These are phyloP conservation scores for Mycena metata DNA, from an alignment of 768 basidiomycete species.

Conservation along the genomic window DNA sequence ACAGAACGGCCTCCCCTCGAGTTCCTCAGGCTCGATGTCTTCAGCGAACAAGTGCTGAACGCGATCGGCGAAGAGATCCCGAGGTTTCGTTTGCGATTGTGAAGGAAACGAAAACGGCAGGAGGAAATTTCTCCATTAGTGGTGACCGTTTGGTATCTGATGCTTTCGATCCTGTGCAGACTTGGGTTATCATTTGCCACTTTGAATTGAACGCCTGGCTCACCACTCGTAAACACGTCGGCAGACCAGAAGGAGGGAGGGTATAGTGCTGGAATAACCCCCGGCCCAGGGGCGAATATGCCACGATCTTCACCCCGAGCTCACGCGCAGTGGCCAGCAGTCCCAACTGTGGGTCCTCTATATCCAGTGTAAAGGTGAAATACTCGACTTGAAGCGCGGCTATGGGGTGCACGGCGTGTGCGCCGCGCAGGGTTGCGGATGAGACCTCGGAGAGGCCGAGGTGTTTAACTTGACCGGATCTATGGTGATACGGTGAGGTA, in stretches of 20 bases:
- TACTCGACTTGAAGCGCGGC: conserved; percentile 6
- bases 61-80: conserved; percentile 5
- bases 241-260: not conserved
- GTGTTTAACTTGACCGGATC: conserved; percentile 50
- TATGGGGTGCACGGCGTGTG: conserved; percentile 29
- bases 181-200: not conserved
- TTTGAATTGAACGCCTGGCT: no score
- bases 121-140: not conserved
- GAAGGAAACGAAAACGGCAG: no score
- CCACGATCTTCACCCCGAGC: conserved; percentile 42
- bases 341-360: not conserved
- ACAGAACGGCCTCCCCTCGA: not conserved
- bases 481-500: not conserved
- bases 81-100: no score
- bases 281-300: conserved; percentile 56
- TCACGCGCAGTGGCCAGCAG: conserved; percentile 7
- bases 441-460: conserved; percentile 55
- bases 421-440: conserved; percentile 50
- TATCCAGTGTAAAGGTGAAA: not conserved
- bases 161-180: conserved; percentile 4
- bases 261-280: conserved; percentile 47
- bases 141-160: conserved; percentile 4
- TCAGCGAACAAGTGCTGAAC: conserved; percentile 11
- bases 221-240: conserved; percentile 18
- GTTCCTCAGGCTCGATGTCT: no score